These are phyloP conservation scores for Tulasnella sp. DNA, from an alignment of 768 basidiomycete species.

Conservation along the genomic window DNA sequence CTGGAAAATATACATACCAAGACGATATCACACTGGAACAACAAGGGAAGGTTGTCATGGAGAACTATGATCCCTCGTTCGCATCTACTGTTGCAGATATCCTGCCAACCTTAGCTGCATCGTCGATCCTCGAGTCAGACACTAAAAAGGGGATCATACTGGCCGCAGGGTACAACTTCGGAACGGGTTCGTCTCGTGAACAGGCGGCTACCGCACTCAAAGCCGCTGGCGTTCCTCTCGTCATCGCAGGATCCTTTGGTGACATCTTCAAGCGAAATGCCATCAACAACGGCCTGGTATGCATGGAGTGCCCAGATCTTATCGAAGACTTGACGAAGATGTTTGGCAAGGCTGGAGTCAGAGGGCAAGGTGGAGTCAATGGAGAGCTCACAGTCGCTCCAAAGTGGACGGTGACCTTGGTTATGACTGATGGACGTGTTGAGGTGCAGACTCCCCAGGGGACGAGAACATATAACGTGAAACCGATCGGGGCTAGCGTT, in stretches of 20 bases:
- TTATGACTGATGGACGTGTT: conserved; percentile 61
- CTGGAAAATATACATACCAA: conserved; percentile 98
- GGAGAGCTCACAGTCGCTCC: conserved; percentile 79
- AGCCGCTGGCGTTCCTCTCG: conserved; percentile 82
- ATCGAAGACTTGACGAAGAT: conserved; percentile 68
- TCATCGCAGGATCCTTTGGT: conserved; percentile 96
- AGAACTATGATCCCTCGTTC: conserved; percentile 93
- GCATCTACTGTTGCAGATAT: conserved; percentile 55
- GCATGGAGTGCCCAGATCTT: conserved; percentile 84
- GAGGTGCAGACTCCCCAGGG: conserved; percentile 39
- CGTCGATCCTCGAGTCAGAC: conserved; percentile 19
- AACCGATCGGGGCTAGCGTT: conserved; percentile 81
- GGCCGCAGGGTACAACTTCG: conserved; percentile 94
- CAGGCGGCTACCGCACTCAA: conserved; percentile 97
- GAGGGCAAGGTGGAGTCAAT: conserved; percentile 61
- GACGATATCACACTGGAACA: conserved; percentile 93
- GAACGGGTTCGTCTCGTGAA: conserved; percentile 95
- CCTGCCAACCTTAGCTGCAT: conserved; percentile 19
- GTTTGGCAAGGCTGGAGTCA: conserved; percentile 60
- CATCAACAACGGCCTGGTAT: conserved; percentile 96
- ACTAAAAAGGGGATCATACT: conserved; percentile 60
- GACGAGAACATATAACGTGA: conserved; percentile 46
- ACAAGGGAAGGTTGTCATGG: conserved; percentile 96
- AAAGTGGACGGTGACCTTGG: conserved; percentile 50
- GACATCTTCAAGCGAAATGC: conserved; percentile 99